phyloP scores from a whole-genome alignment of 2,329 filamentous ascomycete species.

The Penicillium sp. region DNA sequence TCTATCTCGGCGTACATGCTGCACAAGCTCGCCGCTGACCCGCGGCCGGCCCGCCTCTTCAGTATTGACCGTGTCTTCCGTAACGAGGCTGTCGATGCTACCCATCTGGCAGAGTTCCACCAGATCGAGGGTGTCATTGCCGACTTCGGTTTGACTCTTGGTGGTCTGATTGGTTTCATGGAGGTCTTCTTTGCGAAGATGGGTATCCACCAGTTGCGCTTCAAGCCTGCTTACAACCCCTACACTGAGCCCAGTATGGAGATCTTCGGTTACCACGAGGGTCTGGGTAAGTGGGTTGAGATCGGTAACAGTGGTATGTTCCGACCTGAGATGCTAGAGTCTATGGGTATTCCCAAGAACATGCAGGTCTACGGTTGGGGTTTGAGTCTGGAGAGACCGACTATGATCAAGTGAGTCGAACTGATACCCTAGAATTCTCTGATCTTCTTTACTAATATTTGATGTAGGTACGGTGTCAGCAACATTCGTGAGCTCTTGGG shows the following conservation, averaged over 20 bases:
- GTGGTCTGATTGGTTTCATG: conserved; percentile 92
- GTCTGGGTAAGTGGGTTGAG: conserved; percentile 87
- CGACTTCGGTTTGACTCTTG: conserved; percentile 88
- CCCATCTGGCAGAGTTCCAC: conserved; percentile 96
- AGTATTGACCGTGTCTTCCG: conserved; percentile 98
- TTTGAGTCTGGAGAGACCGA: conserved; percentile 85
- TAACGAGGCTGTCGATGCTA: conserved; percentile 96
- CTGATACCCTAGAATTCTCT: neutral
- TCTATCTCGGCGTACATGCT: conserved; percentile 88
- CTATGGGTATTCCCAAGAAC: conserved; percentile 90
- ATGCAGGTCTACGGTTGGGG: conserved; percentile 95
- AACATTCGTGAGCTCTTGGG: conserved; percentile 92
- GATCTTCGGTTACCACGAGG: conserved; percentile 93
- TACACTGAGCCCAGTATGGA: conserved; percentile 98
- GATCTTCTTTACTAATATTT: neutral
- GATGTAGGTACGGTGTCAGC: conserved; percentile 64
- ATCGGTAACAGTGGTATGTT: conserved; percentile 99
- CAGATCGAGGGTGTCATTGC: conserved; percentile 98
- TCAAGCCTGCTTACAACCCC: conserved; percentile 96
- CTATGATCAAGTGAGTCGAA: conserved; percentile 84
- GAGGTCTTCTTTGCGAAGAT: conserved; percentile 95
- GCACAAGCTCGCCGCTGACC: conserved; percentile 80
- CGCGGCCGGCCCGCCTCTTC: conserved; percentile 91
- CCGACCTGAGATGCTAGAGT: conserved; percentile 92
- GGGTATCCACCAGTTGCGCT: conserved; percentile 82